Percentiles rank a stretch among this genome's conserved stretches.
Evolutionary conservation across 345 rosid genomes (phyloP).

Genomic region (Trapa bicornis): DNA sequence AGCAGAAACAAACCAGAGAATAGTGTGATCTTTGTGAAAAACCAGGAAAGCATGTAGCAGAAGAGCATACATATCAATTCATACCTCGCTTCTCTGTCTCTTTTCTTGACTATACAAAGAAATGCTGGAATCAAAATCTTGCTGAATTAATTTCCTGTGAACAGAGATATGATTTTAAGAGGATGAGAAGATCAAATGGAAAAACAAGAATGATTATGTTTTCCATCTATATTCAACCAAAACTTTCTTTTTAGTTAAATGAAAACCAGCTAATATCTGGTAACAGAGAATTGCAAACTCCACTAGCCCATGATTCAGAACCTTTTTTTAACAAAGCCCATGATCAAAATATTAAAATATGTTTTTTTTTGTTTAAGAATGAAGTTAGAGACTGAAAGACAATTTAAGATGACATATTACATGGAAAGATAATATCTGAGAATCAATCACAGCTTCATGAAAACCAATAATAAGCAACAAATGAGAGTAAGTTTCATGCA

Average conservation of each 20-base stretch:
- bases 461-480: neutral
- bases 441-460: neutral
- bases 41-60: neutral
- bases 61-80: neutral
- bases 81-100: slow-evolving; percentile 79
- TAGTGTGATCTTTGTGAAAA: neutral
- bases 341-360: too few species aligned
- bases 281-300: too few species aligned
- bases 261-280: too few species aligned
- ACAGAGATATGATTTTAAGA: slow-evolving; percentile 3
- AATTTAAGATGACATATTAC: too few species aligned
- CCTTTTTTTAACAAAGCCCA: too few species aligned
- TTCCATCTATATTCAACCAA: neutral
- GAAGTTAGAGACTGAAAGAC: too few species aligned
- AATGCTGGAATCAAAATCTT: slow-evolving; percentile 87
- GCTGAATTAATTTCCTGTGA: slow-evolving; percentile 83
- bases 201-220: neutral
- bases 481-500: slow-evolving; percentile 10
- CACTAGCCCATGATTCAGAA: too few species aligned
- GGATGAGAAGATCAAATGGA: neutral
- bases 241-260: neutral
- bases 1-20: too few species aligned
- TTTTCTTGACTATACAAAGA: slow-evolving; percentile 82
- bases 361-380: too few species aligned
- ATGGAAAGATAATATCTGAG: too few species aligned